These are phyloP conservation scores for Fusarium paranaense DNA, from an alignment of 2,329 filamentous ascomycete species.

Conservation along the genomic window DNA sequence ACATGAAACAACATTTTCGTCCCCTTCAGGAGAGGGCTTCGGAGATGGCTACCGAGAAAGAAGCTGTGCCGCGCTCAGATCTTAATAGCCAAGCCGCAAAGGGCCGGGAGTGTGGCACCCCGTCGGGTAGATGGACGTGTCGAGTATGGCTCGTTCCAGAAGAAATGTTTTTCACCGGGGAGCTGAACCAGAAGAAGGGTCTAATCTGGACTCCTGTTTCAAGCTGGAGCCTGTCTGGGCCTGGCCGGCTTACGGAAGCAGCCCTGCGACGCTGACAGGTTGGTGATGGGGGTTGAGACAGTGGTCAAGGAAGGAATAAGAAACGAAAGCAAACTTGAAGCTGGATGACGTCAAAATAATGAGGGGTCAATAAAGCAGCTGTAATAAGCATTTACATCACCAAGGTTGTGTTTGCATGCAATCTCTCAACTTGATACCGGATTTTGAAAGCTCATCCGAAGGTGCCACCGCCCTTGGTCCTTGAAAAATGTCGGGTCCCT, in stretches of 20 bases:
- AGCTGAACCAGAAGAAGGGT: slow-evolving; percentile 10
- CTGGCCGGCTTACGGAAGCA: not conserved
- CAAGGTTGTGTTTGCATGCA: not conserved
- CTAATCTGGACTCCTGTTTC: slow-evolving; percentile 22
- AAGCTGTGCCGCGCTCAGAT: slow-evolving; percentile 4
- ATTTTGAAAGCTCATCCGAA: not conserved
- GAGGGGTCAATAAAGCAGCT: not conserved
- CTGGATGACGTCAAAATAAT: not conserved
- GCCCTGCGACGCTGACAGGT: not conserved
- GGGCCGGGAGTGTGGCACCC: not conserved
- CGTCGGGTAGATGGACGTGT: not conserved
- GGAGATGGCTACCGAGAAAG: slow-evolving; percentile 7
- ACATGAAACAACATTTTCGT: not conserved
- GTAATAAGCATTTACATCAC: not conserved
- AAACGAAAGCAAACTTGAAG: slow-evolving; percentile 4
- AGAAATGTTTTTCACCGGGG: slow-evolving; percentile 2
- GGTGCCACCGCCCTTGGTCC: not conserved
- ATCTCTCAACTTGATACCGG: not conserved
- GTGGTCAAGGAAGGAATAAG: not conserved
- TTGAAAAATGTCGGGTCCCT: not conserved
- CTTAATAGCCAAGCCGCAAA: slow-evolving; percentile 18
- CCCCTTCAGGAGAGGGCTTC: slow-evolving; percentile 3
- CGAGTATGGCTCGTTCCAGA: slow-evolving; percentile 10
- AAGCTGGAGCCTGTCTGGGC: slow-evolving; percentile 1
- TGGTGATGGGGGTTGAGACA: not conserved